Evolutionary conservation across 164 flowering plant genomes (phyloP).

Genomic region (Stephania japonica): DNA sequence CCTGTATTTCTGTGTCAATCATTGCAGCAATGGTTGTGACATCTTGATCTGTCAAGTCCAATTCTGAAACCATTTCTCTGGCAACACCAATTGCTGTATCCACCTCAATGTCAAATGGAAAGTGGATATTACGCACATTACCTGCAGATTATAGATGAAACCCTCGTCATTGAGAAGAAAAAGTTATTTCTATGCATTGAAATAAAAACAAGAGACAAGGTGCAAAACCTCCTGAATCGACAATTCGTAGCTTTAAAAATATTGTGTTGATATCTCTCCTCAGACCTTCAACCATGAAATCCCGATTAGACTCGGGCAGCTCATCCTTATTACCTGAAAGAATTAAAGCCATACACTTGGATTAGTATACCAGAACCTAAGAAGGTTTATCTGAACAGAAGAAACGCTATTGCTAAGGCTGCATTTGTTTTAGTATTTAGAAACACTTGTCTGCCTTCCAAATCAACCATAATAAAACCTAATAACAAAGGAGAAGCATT

Average conservation of each 20-base stretch:
- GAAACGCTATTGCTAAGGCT: background rate
- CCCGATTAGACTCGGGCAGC: constrained; percentile 36
- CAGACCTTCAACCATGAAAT: constrained; percentile 64
- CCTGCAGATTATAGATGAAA: constrained; percentile 34
- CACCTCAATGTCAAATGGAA: constrained; percentile 77
- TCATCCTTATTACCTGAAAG: constrained; percentile 14
- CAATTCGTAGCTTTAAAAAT: constrained; percentile 73
- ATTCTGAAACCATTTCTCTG: constrained; percentile 93
- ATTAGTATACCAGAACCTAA: constrained; percentile 17
- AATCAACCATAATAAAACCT: too few relatives aligned
- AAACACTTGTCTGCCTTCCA: too few relatives aligned
- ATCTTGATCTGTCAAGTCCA: constrained; percentile 89
- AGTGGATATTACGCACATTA: constrained; percentile 78
- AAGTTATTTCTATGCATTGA: background rate
- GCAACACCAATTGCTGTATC: constrained; percentile 88
- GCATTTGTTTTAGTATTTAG: too few relatives aligned
- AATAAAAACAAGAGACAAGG: constrained; percentile 9
- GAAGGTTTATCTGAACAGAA: background rate
- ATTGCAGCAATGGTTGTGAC: constrained; percentile 78
- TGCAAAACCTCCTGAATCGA: constrained; percentile 62
- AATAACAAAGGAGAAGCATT: too few relatives aligned
- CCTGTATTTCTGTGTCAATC: constrained; percentile 72
- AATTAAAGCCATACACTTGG: constrained; percentile 30
- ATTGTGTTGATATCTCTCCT: constrained; percentile 72
- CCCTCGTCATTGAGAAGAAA: background rate